These are phyloP conservation scores for Xylariaceae sp. DNA, from an alignment of 2,329 filamentous ascomycete genomes.

Conservation along the genomic window DNA sequence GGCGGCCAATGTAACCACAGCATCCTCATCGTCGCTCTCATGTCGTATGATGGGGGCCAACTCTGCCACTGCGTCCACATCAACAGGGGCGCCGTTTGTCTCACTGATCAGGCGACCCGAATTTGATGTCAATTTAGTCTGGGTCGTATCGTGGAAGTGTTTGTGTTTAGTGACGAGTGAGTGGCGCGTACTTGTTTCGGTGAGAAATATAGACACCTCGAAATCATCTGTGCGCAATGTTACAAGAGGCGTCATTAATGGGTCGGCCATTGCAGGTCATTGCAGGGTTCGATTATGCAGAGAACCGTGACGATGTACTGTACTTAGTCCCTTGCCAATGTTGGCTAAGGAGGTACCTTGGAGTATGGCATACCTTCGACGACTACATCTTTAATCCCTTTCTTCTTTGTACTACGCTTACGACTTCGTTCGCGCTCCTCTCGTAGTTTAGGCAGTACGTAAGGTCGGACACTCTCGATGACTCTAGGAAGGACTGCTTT, in stretches of 20 bases:
- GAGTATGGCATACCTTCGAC: slow-evolving; percentile 66
- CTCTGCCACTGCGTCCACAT: slow-evolving; percentile 52
- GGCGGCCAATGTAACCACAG: slow-evolving; percentile 59
- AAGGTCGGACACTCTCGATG: slow-evolving; percentile 82
- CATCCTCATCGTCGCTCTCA: slow-evolving; percentile 65
- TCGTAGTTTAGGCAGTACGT: slow-evolving; percentile 87
- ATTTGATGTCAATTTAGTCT: slow-evolving; percentile 64
- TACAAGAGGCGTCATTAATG: slow-evolving; percentile 31
- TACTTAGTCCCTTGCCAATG: slow-evolving; percentile 25
- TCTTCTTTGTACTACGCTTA: slow-evolving; percentile 74
- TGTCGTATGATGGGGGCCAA: slow-evolving; percentile 51
- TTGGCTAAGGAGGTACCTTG: slow-evolving; percentile 25
- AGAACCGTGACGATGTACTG: slow-evolving; percentile 26
- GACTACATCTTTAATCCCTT: slow-evolving; percentile 86
- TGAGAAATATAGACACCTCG: slow-evolving; percentile 92
- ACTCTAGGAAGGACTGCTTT: slow-evolving; percentile 80
- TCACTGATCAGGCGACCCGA: slow-evolving; percentile 66
- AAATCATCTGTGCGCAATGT: slow-evolving; percentile 75
- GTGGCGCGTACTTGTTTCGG: slow-evolving; percentile 83
- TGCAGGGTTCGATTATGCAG: slow-evolving; percentile 22
- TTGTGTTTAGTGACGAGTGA: slow-evolving; percentile 88
- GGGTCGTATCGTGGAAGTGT: slow-evolving; percentile 67
- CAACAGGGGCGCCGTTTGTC: slow-evolving; percentile 59
- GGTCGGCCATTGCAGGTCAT: slow-evolving; percentile 9
- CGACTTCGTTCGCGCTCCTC: slow-evolving; percentile 70